Conservation (phyloP, 345 rosid species). For the Eucalyptus decipiens region DNA sequence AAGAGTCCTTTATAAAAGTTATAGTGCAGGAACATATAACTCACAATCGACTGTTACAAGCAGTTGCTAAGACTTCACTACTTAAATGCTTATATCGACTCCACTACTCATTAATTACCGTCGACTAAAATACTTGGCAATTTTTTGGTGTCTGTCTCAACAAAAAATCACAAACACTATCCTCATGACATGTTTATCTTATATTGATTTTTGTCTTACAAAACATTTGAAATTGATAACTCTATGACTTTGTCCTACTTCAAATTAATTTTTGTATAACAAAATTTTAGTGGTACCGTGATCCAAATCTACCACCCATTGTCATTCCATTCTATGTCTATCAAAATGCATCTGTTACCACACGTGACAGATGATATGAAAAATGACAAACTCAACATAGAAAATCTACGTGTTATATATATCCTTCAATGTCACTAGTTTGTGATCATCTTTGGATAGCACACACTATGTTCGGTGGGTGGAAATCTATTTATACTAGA, state of each 20-base stretch:
- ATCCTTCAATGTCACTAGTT: no score
- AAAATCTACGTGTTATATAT: no score
- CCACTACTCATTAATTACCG: not conserved
- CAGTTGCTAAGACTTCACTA: not conserved
- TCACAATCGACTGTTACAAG: not conserved
- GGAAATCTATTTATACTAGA: no score
- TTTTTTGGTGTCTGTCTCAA: not conserved
- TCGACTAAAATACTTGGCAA: not conserved
- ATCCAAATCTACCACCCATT: not conserved
- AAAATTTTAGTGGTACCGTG: not conserved
- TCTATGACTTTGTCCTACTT: not conserved
- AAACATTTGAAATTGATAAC: not conserved
- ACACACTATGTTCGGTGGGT: no score
- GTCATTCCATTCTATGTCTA: no score
- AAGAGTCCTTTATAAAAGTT: not conserved
- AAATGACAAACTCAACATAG: no score
- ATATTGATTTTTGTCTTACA: not conserved
- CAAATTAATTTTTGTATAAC: not conserved
- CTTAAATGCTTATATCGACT: not conserved
- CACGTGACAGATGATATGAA: not conserved
- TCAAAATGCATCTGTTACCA: not conserved
- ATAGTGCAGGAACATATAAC: not conserved
- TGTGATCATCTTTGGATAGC: no score
- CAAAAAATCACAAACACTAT: not conserved
- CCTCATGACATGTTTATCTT: not conserved